Evolutionary conservation across 192 early-diverging fungal species (phyloP).

Genomic region (Linderina pennispora): DNA sequence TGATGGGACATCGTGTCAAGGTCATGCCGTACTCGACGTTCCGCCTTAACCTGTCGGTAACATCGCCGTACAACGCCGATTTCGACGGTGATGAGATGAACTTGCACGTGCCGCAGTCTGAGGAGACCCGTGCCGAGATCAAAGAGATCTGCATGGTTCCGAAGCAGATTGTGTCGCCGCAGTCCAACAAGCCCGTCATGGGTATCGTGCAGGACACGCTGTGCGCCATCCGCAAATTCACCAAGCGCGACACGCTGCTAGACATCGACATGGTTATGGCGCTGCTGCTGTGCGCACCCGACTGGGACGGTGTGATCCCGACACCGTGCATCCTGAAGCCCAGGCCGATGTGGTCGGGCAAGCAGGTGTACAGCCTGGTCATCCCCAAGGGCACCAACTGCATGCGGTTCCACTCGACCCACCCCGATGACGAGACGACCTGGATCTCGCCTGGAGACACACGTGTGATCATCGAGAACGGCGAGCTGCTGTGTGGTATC

Average conservation of each 20-base stretch:
- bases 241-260: conserved; percentile 87
- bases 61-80: conserved; percentile 98
- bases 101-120: conserved; percentile 95
- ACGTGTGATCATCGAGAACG: conserved; percentile 85
- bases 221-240: conserved; percentile 93
- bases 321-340: conserved; percentile 94
- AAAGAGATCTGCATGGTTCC: conserved; percentile 98
- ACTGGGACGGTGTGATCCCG: conserved; percentile 93
- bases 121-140: conserved; percentile 94
- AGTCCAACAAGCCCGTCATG: conserved; percentile 98
- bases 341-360: conserved; percentile 95
- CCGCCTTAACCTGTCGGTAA: conserved; percentile 94
- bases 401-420: conserved; percentile 63
- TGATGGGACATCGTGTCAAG: conserved; percentile 97
- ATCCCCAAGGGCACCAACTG: conserved; percentile 93
- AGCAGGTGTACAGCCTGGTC: conserved; percentile 92
- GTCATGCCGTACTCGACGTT: conserved; percentile 99
- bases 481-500: conserved; percentile 89
- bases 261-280: conserved; percentile 89
- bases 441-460: conserved; percentile 86
- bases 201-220: conserved; percentile 99
- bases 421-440: conserved; percentile 72
- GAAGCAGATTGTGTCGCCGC: conserved; percentile 92
- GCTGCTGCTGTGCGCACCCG: conserved; percentile 91
- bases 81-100: conserved; percentile 99